phyloP scores from a whole-genome alignment of 129 eudicot species.

The Centaurea solstitialis region DNA sequence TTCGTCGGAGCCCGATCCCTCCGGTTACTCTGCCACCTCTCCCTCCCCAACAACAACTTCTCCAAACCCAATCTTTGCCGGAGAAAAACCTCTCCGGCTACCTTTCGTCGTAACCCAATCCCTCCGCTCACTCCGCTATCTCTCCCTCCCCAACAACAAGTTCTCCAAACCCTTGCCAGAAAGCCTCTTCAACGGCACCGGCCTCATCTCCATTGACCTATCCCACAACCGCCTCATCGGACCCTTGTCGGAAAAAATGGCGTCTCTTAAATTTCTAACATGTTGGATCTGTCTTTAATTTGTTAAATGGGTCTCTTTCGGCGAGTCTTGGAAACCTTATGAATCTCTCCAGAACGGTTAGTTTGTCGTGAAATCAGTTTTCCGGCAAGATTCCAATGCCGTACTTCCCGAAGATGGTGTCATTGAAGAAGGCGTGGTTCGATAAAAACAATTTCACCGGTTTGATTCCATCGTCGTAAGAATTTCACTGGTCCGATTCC shows the following conservation, averaged over 20 bases:
- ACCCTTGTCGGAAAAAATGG: conserved; percentile 47
- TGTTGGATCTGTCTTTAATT: conserved; percentile 65
- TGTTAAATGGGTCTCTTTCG: conserved; percentile 61
- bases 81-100: conserved; percentile 68
- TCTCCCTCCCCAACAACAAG: conserved; percentile 50
- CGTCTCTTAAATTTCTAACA: conserved; percentile 34
- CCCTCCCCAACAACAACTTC: too few relatives aligned
- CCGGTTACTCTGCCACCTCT: too few relatives aligned
- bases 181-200: conserved; percentile 53
- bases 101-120: conserved; percentile 85
- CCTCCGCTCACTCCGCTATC: conserved; percentile 49
- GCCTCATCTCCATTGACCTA: conserved; percentile 62
- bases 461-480: too few relatives aligned
- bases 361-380: conserved; percentile 58
- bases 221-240: conserved; percentile 64
- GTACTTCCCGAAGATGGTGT: conserved; percentile 74
- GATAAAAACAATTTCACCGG: too few relatives aligned
- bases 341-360: conserved; percentile 61
- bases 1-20: too few relatives aligned
- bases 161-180: conserved; percentile 53
- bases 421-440: too few relatives aligned
- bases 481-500: too few relatives aligned
- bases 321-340: conserved; percentile 51
- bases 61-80: too few relatives aligned
- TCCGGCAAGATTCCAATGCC: conserved; percentile 76